Conservation (phyloP, 2,329 filamentous ascomycete species). For the Escovopsis sp. region DNA sequence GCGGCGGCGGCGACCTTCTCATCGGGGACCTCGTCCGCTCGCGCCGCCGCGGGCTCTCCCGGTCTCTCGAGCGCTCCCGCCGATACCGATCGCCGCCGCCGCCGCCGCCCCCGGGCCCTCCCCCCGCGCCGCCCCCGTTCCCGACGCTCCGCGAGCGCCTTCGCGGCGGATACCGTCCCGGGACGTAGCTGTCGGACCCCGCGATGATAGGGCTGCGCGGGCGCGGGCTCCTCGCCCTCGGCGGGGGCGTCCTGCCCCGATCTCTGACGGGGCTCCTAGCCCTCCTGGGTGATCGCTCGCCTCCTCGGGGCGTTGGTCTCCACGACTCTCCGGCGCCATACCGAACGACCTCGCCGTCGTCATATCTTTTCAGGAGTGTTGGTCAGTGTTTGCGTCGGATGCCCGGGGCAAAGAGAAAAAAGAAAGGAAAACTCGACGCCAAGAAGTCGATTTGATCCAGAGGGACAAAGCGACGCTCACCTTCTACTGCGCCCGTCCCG, state of each 20-base stretch:
- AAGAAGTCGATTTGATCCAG: background rate
- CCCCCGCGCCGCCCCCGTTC: background rate
- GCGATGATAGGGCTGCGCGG: conserved; percentile 16
- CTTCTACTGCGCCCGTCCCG: conserved; percentile 20
- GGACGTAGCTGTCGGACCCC: conserved; percentile 31
- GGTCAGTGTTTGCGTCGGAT: too few species aligned
- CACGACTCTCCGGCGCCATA: conserved; percentile 49
- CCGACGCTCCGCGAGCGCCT: conserved; percentile 24
- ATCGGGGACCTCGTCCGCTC: conserved; percentile 23
- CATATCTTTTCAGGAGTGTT: conserved; percentile 27
- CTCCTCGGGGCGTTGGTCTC: conserved; percentile 38
- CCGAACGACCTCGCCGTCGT: conserved; percentile 46
- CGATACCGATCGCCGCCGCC: conserved; percentile 24
- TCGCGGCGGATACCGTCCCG: conserved; percentile 27
- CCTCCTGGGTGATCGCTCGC: conserved; percentile 30
- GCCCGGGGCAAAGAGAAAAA: background rate
- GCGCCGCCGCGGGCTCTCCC: conserved; percentile 22
- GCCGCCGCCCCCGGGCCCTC: background rate
- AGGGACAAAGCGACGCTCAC: conserved; percentile 11
- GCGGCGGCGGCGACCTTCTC: conserved; percentile 22
- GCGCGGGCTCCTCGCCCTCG: conserved; percentile 16
- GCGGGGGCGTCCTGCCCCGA: conserved; percentile 15
- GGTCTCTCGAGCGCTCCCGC: conserved; percentile 26
- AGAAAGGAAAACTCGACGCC: background rate
- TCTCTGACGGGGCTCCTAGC: conserved; percentile 17